Conservation (phyloP, 1,284 basidiomycete species). For the Naganishia sp. region DNA sequence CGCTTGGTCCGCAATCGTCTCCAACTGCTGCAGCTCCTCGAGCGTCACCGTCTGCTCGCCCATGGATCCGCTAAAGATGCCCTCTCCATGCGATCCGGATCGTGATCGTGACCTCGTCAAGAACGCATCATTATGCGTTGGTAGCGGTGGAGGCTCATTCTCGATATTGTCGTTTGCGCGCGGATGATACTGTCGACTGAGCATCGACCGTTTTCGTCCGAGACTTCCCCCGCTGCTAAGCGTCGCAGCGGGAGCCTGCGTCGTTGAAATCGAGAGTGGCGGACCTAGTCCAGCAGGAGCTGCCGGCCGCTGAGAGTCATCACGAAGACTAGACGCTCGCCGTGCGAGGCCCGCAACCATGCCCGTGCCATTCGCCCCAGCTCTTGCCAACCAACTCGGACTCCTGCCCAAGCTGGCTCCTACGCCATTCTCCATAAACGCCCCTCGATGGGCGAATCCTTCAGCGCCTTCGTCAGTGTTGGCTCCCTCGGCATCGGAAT, state of each 20-base stretch:
- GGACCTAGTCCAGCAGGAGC: constrained; percentile 43
- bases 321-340: constrained; percentile 13
- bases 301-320: constrained; percentile 39
- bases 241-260: constrained; percentile 27
- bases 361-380: constrained; percentile 39
- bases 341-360: constrained; percentile 24
- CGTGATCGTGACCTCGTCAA: constrained; percentile 28
- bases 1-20: constrained; percentile 80
- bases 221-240: constrained; percentile 58
- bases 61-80: constrained; percentile 58
- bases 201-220: constrained; percentile 80
- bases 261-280: not conserved
- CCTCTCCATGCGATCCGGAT: constrained; percentile 62
- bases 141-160: constrained; percentile 64
- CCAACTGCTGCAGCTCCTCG: constrained; percentile 85
- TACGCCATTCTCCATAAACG: not conserved
- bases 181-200: constrained; percentile 82
- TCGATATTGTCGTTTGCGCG: constrained; percentile 71
- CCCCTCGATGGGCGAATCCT: constrained; percentile 1
- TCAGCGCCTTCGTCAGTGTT: constrained; percentile 34
- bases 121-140: constrained; percentile 26
- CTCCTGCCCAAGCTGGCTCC: constrained; percentile 30
- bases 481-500: constrained; percentile 54
- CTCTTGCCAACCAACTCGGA: constrained; percentile 46
- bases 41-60: constrained; percentile 76